Percentiles rank a stretch among this genome's conserved stretches.
Conservation (phyloP, 179 eudicot species). For the Corrigiola litoralis region DNA sequence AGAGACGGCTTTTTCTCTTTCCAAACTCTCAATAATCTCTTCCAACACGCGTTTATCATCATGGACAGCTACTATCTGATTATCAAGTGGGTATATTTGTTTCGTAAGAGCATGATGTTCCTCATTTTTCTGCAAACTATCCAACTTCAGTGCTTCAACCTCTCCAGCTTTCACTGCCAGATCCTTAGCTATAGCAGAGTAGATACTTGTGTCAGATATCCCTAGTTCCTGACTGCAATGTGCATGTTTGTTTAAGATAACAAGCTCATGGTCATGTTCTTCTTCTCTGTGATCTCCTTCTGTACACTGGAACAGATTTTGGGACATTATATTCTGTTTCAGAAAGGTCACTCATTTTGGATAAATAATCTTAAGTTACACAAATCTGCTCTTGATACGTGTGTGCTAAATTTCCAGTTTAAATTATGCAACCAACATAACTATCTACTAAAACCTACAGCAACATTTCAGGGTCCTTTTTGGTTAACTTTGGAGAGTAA, state of each 20-base stretch:
- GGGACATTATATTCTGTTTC: slow-evolving; percentile 17
- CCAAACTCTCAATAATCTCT: slow-evolving; percentile 33
- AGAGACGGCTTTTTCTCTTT: slow-evolving; percentile 37
- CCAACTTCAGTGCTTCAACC: slow-evolving; percentile 32
- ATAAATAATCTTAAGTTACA: slow-evolving; percentile 14
- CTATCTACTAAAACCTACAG: too few relatives aligned
- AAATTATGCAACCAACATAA: slow-evolving; percentile 11
- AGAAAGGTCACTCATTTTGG: slow-evolving; percentile 17
- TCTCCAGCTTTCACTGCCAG: slow-evolving; percentile 28
- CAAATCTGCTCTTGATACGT: slow-evolving; percentile 26
- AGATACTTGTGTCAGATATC: slow-evolving; percentile 25
- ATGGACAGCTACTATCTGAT: slow-evolving; percentile 33
- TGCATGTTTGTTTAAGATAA: slow-evolving; percentile 15
- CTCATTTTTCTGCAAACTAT: slow-evolving; percentile 33
- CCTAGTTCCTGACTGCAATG: slow-evolving; percentile 26
- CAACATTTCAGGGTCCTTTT: slow-evolving; percentile 11
- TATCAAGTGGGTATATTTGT: slow-evolving; percentile 36
- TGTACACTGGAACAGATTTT: background rate
- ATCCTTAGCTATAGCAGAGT: slow-evolving; percentile 26
- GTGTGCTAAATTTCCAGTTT: slow-evolving; percentile 9
- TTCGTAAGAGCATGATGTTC: slow-evolving; percentile 34
- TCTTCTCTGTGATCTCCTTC: slow-evolving; percentile 20
- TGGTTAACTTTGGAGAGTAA: slow-evolving; percentile 10
- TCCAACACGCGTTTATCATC: slow-evolving; percentile 38
- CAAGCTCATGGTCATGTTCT: slow-evolving; percentile 25